A percentile compares a stretch with the other conserved stretches of the same genome.
These are phyloP conservation scores for Cytospora chrysosperma DNA, from an alignment of 2,329 filamentous ascomycete genomes.

Conservation along the genomic window DNA sequence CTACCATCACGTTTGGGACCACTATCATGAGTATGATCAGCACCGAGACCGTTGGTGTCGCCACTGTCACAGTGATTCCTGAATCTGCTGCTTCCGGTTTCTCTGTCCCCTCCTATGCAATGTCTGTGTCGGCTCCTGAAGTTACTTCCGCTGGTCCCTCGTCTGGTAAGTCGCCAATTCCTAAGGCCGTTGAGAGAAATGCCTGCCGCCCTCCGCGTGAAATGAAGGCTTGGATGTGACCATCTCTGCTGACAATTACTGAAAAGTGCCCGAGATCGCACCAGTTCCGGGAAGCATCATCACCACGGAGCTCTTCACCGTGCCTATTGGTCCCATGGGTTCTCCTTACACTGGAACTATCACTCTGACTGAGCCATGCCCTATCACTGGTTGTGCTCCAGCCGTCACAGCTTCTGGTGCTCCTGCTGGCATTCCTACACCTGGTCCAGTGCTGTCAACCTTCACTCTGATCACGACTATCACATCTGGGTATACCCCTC, in stretches of 20 bases:
- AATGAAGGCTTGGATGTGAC: neutral
- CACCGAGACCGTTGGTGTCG: conserved; percentile 24
- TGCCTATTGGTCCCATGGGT: conserved; percentile 7
- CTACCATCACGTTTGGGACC: conserved; percentile 19
- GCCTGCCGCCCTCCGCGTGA: neutral
- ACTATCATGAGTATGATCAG: conserved; percentile 23
- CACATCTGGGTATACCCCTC: conserved; percentile 23
- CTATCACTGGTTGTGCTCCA: neutral
- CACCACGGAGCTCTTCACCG: conserved; percentile 15
- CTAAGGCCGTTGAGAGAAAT: neutral
- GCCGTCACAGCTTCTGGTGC: conserved; percentile 11
- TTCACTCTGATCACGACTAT: conserved; percentile 24
- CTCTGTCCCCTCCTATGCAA: conserved; percentile 6
- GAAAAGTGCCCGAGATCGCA: neutral
- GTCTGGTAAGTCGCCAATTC: conserved; percentile 17
- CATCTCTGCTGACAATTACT: neutral
- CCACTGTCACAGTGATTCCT: conserved; percentile 28
- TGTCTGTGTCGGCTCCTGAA: conserved; percentile 1
- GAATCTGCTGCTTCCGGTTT: conserved; percentile 5
- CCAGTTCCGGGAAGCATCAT: neutral
- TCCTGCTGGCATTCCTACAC: conserved; percentile 11
- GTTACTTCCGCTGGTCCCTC: conserved; percentile 4
- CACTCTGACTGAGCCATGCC: conserved; percentile 23
- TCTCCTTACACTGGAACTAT: conserved; percentile 22
- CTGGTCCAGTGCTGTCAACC: conserved; percentile 16